phyloP scores from a whole-genome alignment of 208 protist species.

The Trypanosoma cruzi region DNA sequence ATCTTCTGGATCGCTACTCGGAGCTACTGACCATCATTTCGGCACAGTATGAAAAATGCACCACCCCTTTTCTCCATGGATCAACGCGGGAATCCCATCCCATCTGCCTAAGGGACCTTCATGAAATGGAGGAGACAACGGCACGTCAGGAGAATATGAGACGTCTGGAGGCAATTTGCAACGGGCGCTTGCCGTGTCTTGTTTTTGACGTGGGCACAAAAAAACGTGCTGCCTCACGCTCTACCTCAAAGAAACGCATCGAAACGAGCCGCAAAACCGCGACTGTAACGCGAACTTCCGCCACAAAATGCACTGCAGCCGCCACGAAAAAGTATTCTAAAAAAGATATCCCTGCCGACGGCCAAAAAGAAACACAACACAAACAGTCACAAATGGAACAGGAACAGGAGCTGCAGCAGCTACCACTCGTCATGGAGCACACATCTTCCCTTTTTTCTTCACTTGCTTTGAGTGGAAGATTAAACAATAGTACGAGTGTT shows the following conservation, averaged over 20 bases:
- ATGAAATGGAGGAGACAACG: conserved; percentile 64
- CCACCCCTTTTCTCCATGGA: conserved; percentile 19
- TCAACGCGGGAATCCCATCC: conserved; percentile 13
- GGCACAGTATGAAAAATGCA: conserved; percentile 68
- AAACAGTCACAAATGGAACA: not conserved
- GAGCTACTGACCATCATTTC: conserved; percentile 59
- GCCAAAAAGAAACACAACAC: not conserved
- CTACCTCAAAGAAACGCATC: conserved; percentile 28
- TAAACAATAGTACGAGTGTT: not conserved
- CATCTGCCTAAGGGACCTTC: conserved; percentile 30
- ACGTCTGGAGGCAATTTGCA: conserved; percentile 48
- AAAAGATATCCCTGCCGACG: not conserved
- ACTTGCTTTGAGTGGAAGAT: not conserved
- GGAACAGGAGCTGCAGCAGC: conserved; percentile 1
- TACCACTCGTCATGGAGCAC: not conserved
- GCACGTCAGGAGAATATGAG: conserved; percentile 63
- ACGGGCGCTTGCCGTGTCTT: conserved; percentile 21
- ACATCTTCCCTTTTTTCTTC: not conserved
- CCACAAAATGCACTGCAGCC: not conserved
- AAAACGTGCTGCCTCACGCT: conserved; percentile 22
- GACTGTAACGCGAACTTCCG: not conserved
- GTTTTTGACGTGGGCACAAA: not conserved
- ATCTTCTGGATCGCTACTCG: conserved; percentile 51
- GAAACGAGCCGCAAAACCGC: conserved; percentile 1
- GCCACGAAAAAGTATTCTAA: conserved; percentile 1